Percentiles rank a stretch among this genome's conserved stretches.
Evolutionary conservation across 805 yeast genomes (phyloP).

Genomic region (Lipomyces spencermartinsiae): DNA sequence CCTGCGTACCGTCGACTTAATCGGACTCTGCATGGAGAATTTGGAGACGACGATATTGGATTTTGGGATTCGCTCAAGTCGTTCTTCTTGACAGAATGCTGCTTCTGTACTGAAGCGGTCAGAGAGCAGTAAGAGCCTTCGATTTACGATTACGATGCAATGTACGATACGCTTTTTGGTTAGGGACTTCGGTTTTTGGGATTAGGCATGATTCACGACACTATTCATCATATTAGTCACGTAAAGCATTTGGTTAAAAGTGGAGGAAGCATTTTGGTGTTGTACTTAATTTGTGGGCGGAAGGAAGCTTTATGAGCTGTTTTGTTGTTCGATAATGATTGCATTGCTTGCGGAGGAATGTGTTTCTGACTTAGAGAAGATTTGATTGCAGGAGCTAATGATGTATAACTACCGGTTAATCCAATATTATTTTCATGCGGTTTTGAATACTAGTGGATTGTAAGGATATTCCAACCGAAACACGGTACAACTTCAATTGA

Average conservation of each 20-base stretch:
- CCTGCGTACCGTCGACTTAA: slow-evolving; percentile 19
- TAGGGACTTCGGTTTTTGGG: not conserved
- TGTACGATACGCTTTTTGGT: not conserved
- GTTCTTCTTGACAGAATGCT: slow-evolving; percentile 31
- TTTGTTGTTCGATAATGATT: not conserved
- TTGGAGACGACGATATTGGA: slow-evolving; percentile 32
- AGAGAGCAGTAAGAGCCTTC: not conserved
- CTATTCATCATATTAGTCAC: not conserved
- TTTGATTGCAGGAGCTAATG: not conserved
- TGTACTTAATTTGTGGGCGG: not conserved
- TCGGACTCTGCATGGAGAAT: slow-evolving; percentile 17
- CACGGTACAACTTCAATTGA: not conserved
- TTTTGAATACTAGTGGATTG: too few species aligned
- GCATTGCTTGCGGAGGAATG: not conserved
- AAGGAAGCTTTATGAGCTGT: not conserved
- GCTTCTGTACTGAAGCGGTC: slow-evolving; percentile 24
- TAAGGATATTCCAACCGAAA: too few species aligned
- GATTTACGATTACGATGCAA: not conserved
- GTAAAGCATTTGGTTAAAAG: not conserved
- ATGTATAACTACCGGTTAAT: not conserved
- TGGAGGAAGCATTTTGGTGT: not conserved
- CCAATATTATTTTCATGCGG: too few species aligned
- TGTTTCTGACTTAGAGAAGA: too few species aligned
- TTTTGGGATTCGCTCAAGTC: slow-evolving; percentile 31
- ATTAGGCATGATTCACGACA: not conserved